Conservation (phyloP, 495 filamentous ascomycete species). For the Aspergillus egyptiacus region DNA sequence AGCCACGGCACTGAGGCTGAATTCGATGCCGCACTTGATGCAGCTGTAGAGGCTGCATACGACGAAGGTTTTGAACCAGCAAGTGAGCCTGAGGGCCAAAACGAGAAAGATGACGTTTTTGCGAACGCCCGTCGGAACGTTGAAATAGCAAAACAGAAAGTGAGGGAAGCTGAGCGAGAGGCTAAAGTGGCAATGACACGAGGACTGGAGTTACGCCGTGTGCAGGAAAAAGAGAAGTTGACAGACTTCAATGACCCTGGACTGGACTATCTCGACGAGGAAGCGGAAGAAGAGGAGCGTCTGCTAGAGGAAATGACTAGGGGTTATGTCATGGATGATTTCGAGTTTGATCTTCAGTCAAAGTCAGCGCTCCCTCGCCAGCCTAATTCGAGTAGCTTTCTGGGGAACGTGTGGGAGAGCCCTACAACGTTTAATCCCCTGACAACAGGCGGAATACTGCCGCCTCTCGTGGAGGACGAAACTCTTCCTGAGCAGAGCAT, state of each 20-base stretch:
- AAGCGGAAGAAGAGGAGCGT: conserved; percentile 87
- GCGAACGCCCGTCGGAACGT: conserved; percentile 61
- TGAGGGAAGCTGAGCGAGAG: conserved; percentile 72
- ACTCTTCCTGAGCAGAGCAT: conserved; percentile 29
- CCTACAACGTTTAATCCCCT: conserved; percentile 74
- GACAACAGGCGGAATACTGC: conserved; percentile 63
- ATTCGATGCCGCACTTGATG: conserved; percentile 92
- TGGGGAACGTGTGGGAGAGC: conserved; percentile 81
- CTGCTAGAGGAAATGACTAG: conserved; percentile 89
- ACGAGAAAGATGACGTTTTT: conserved; percentile 41
- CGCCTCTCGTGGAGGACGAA: conserved; percentile 67
- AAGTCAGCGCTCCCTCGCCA: conserved; percentile 79
- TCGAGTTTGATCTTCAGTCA: conserved; percentile 67
- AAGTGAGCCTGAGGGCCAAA: conserved; percentile 34
- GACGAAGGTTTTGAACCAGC: conserved; percentile 85
- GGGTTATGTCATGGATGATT: conserved; percentile 82
- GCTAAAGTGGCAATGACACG: conserved; percentile 55
- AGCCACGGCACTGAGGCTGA: conserved; percentile 83
- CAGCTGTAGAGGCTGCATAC: conserved; percentile 93
- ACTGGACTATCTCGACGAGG: conserved; percentile 56
- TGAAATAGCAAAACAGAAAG: conserved; percentile 71
- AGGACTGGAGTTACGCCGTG: conserved; percentile 35
- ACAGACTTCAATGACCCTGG: conserved; percentile 32
- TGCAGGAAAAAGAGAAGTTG: conserved; percentile 29
- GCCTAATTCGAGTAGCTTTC: conserved; percentile 81